phyloP scores from a whole-genome alignment of 176 grass and related monocot genomes.

The Cenchrus fungigraminus region DNA sequence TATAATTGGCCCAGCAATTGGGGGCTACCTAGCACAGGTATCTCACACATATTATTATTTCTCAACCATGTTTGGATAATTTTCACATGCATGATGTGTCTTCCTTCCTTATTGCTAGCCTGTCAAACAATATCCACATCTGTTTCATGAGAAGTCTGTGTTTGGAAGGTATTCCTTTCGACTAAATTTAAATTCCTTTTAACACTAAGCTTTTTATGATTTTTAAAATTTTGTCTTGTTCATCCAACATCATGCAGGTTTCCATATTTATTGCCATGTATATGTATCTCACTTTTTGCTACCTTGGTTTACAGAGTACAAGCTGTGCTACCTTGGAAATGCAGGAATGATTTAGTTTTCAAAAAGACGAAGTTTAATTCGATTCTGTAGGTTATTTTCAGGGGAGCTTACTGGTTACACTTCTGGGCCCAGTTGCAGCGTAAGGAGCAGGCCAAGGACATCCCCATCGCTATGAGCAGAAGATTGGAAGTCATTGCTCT shows the following conservation, averaged over 20 bases:
- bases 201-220: neutral
- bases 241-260: conserved; percentile 56
- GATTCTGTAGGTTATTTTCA: no score
- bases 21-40: conserved; percentile 83
- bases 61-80: neutral
- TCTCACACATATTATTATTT: neutral
- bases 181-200: neutral
- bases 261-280: conserved; percentile 80
- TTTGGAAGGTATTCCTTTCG: conserved; percentile 59
- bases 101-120: conserved; percentile 38
- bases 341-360: no score
- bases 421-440: no score
- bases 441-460: no score
- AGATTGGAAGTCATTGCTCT: no score
- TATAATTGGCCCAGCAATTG: conserved; percentile 79
- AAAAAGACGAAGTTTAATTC: no score
- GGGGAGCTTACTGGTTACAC: no score
- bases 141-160: conserved; percentile 58
- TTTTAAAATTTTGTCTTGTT: neutral
- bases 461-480: no score
- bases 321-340: conserved; percentile 40
- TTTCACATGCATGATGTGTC: neutral
- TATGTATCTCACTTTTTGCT: conserved; percentile 71
- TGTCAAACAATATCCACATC: conserved; percentile 72
- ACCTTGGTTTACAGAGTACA: conserved; percentile 46